phyloP scores from a whole-genome alignment of 202 grass and related monocot genomes.

The Bolboschoenoplectus hybrid region DNA sequence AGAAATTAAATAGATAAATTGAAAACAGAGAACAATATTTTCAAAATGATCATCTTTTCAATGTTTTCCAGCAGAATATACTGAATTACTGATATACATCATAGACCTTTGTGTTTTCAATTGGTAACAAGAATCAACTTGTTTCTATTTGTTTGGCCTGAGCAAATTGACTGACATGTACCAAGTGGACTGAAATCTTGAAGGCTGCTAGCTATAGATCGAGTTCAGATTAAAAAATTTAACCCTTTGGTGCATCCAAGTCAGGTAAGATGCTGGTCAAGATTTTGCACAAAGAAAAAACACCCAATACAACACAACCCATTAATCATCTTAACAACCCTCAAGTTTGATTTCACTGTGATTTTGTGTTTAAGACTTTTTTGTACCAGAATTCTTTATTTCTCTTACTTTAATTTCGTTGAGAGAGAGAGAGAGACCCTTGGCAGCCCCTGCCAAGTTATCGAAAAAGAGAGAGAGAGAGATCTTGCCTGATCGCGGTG shows the following conservation, averaged over 20 bases:
- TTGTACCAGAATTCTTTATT: not conserved
- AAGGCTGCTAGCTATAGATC: not conserved
- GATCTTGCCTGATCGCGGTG: conserved; percentile 80
- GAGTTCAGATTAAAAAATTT: not conserved
- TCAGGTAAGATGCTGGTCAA: not conserved
- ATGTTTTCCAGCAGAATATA: not conserved
- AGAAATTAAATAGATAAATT: conserved; percentile 15
- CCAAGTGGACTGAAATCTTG: not conserved
- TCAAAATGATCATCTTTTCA: not conserved
- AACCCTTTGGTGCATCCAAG: not conserved
- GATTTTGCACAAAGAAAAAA: not conserved
- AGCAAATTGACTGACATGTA: not conserved
- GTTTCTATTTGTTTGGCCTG: not conserved
- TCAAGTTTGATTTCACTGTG: conserved; percentile 1
- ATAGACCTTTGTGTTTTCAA: not conserved
- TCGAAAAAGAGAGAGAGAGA: not conserved
- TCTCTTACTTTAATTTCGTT: not conserved
- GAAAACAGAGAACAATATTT: not conserved
- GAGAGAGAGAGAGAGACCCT: no score
- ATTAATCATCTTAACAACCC: not conserved
- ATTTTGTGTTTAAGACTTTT: conserved; percentile 11
- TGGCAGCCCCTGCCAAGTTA: no score
- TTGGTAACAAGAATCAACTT: conserved; percentile 6
- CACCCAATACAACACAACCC: not conserved
- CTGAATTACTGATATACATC: not conserved